phyloP scores from a whole-genome alignment of 1,284 basidiomycete genomes.

The Cutaneotrichosporon arboriforme region DNA sequence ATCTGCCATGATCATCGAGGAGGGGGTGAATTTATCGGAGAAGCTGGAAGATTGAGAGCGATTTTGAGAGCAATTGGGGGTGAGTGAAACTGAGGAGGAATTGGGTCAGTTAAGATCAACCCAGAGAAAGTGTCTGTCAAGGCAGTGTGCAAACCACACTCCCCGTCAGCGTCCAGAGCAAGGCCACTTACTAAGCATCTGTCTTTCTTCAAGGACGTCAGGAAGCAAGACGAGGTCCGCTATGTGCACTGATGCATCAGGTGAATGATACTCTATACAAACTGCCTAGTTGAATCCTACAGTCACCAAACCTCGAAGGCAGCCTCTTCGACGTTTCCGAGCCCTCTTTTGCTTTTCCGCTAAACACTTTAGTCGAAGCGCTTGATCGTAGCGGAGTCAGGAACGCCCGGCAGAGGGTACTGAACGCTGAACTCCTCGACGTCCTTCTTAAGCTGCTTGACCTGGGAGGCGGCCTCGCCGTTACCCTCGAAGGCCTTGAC shows the following conservation, averaged over 20 bases:
- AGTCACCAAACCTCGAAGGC: neutral
- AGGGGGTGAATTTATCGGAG: no score
- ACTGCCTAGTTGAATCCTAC: conserved; percentile 12
- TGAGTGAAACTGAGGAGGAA: no score
- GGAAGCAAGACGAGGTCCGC: no score
- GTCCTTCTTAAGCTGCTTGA: conserved; percentile 33
- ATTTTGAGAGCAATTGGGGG: no score
- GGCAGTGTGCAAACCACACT: no score
- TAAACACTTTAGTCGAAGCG: conserved; percentile 13
- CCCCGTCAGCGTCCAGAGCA: no score
- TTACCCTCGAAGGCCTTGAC: conserved; percentile 72
- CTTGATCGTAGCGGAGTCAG: conserved; percentile 52
- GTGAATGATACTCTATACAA: conserved; percentile 24
- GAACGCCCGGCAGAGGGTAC: conserved; percentile 86
- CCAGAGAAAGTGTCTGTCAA: no score
- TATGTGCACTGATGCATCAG: conserved; percentile 19
- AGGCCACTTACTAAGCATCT: no score
- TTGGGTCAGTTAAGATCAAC: no score
- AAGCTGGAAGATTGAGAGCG: no score
- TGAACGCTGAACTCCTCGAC: conserved; percentile 43
- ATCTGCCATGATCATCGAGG: no score
- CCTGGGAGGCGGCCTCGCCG: conserved; percentile 60
- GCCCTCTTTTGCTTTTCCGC: neutral
- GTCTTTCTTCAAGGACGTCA: no score
- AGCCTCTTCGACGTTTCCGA: neutral